phyloP scores from a whole-genome alignment of 1,284 basidiomycete species.

The Moesziomyces antarcticus region DNA sequence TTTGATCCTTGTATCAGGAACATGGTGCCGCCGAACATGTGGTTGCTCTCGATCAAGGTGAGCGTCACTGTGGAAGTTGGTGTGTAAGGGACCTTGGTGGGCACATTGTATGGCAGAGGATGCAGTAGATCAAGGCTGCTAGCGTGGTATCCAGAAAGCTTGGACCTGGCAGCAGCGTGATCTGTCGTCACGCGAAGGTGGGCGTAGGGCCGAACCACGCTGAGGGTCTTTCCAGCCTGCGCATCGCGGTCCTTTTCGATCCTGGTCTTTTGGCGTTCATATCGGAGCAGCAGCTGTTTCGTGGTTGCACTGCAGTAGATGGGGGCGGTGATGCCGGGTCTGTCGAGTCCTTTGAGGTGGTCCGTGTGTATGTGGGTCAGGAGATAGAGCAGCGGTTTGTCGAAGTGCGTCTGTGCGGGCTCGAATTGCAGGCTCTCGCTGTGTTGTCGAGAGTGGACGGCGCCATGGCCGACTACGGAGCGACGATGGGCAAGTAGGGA shows the following conservation, averaged over 20 bases:
- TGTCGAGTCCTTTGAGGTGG: slow-evolving; percentile 58
- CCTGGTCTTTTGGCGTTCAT: slow-evolving; percentile 49
- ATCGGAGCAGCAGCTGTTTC: slow-evolving; percentile 53
- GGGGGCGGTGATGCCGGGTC: slow-evolving; percentile 41
- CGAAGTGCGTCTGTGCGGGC: slow-evolving; percentile 42
- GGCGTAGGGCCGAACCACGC: slow-evolving; percentile 48
- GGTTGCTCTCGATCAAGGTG: slow-evolving; percentile 89
- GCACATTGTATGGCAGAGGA: slow-evolving; percentile 70
- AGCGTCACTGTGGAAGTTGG: slow-evolving; percentile 74
- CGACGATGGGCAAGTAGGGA: slow-evolving; percentile 40
- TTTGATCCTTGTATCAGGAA: slow-evolving; percentile 82
- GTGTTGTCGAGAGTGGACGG: neutral
- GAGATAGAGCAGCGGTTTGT: slow-evolving; percentile 53
- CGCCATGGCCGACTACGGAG: neutral
- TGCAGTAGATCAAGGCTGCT: slow-evolving; percentile 40
- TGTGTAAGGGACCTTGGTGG: slow-evolving; percentile 75
- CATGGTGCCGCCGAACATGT: slow-evolving; percentile 93
- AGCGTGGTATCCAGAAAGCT: slow-evolving; percentile 24
- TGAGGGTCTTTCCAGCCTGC: slow-evolving; percentile 7
- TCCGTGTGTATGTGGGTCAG: slow-evolving; percentile 65
- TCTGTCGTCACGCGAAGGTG: slow-evolving; percentile 36
- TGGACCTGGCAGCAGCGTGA: slow-evolving; percentile 31
- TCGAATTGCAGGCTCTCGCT: slow-evolving; percentile 17
- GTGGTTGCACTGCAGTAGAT: slow-evolving; percentile 59
- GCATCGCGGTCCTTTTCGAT: slow-evolving; percentile 38